Evolutionary conservation across 441 rosid species (phyloP).

Genomic region (Adansonia madagascariensis): DNA sequence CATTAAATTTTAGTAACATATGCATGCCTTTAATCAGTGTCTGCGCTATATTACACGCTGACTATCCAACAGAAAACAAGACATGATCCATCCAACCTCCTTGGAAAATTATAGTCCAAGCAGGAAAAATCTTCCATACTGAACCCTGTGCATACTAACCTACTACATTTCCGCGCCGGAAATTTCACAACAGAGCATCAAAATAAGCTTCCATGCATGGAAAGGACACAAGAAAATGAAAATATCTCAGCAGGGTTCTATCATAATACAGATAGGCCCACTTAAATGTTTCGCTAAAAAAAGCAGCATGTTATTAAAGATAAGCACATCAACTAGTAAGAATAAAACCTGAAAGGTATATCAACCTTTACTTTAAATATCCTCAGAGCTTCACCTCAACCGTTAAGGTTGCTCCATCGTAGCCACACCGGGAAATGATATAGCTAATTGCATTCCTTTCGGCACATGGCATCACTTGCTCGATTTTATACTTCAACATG

Average conservation of each 20-base stretch:
- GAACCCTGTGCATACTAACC: constrained; percentile 47
- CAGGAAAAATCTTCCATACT: constrained; percentile 31
- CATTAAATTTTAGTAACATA: background rate
- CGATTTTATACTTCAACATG: background rate
- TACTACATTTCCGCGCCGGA: constrained; percentile 31
- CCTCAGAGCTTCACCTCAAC: background rate
- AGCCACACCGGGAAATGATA: constrained; percentile 14
- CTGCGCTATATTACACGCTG: background rate
- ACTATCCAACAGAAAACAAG: constrained; percentile 4
- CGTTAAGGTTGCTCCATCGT: background rate
- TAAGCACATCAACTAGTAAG: background rate
- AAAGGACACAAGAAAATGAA: background rate
- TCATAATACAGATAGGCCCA: constrained; percentile 36
- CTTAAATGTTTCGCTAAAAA: constrained; percentile 30
- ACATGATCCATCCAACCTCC: constrained; percentile 34
- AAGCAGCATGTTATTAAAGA: background rate
- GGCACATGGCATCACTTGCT: constrained; percentile 12
- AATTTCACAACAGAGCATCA: constrained; percentile 45
- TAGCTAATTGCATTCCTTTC: constrained; percentile 11
- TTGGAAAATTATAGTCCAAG: constrained; percentile 32
- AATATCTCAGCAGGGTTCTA: constrained; percentile 28
- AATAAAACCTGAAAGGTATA: constrained; percentile 10
- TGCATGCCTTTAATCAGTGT: constrained; percentile 17
- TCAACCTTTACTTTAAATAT: constrained; percentile 1
- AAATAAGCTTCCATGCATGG: constrained; percentile 38